These are phyloP conservation scores for Naganishia sp. DNA, from an alignment of 1,284 basidiomycete species.

Conservation along the genomic window DNA sequence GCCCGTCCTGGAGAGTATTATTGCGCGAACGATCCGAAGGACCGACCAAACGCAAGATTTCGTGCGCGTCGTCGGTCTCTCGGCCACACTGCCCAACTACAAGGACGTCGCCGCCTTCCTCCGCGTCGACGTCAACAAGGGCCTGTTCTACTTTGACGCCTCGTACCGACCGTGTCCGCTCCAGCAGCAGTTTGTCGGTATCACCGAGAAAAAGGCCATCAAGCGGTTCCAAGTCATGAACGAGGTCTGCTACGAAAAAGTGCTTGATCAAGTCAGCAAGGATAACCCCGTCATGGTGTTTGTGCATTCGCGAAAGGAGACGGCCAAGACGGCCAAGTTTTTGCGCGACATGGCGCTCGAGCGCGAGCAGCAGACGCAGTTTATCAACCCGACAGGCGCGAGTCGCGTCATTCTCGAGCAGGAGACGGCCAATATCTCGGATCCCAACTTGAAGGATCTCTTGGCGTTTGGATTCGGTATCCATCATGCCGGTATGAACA, in stretches of 20 bases:
- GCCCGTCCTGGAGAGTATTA: conserved; percentile 89
- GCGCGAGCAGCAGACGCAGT: conserved; percentile 92
- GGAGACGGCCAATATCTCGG: conserved; percentile 81
- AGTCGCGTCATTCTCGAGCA: conserved; percentile 82
- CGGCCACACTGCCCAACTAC: conserved; percentile 96
- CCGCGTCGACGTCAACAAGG: conserved; percentile 86
- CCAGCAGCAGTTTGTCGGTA: conserved; percentile 95
- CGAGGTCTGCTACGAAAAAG: conserved; percentile 99
- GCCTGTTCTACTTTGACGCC: conserved; percentile 96
- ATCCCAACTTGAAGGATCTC: conserved; percentile 81
- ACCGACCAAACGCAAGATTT: conserved; percentile 95
- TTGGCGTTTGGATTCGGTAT: conserved; percentile 97
- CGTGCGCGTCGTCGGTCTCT: conserved; percentile 91
- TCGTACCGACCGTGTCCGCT: conserved; percentile 91
- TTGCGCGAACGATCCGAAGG: conserved; percentile 85
- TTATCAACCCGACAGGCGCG: conserved; percentile 87
- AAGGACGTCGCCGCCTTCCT: conserved; percentile 98
- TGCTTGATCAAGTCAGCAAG: conserved; percentile 77
- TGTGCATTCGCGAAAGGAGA: conserved; percentile 97
- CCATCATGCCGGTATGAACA: conserved; percentile 98
- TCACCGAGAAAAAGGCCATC: conserved; percentile 99
- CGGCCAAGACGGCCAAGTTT: conserved; percentile 94
- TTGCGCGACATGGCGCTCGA: conserved; percentile 94
- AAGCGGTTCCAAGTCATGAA: conserved; percentile 98
- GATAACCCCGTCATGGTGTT: conserved; percentile 86